Evolutionary conservation across 2,329 filamentous ascomycete species (phyloP).

Genomic region (Diaporthe amygdali): DNA sequence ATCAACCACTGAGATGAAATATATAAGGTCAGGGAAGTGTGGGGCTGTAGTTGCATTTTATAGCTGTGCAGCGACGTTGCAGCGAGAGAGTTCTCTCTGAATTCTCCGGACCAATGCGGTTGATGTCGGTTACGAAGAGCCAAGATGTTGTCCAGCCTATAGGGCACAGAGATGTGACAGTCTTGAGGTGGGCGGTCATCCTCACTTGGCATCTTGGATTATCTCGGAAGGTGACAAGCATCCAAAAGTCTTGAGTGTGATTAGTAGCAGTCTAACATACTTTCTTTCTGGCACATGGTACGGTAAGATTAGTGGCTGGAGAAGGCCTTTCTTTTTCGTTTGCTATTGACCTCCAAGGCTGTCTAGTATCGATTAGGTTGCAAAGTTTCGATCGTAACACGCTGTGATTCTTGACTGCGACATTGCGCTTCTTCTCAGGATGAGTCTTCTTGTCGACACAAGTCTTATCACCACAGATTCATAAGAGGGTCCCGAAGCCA

Average conservation of each 20-base stretch:
- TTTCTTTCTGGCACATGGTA: constrained; percentile 2
- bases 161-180: neutral
- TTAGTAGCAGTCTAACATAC: neutral
- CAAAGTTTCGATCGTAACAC: neutral
- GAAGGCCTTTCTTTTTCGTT: neutral
- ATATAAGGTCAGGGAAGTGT: neutral
- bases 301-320: neutral
- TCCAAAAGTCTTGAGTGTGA: constrained; percentile 8
- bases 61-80: neutral
- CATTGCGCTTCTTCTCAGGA: neutral
- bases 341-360: too few species aligned
- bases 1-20: neutral
- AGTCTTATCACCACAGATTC: neutral
- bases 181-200: neutral
- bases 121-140: neutral
- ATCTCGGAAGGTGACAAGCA: constrained; percentile 14
- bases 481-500: neutral
- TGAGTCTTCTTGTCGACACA: neutral
- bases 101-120: neutral
- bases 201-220: constrained; percentile 13
- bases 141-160: constrained; percentile 9
- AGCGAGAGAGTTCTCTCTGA: neutral
- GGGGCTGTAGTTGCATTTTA: neutral
- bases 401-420: neutral
- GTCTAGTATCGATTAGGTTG: too few species aligned